Conservation (phyloP, 73 alveolate species). For the Paramecium caudatum region DNA sequence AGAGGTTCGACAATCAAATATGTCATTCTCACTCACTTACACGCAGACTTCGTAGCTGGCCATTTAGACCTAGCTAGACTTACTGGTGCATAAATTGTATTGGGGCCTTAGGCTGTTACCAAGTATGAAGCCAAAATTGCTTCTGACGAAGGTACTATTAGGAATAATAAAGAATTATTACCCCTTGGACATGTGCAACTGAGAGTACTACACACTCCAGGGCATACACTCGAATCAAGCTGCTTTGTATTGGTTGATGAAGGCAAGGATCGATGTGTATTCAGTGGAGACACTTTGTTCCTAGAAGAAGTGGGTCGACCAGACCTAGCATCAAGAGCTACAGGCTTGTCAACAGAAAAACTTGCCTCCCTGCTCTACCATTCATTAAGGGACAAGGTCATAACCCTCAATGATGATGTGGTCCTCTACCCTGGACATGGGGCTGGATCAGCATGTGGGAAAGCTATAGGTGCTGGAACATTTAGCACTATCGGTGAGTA, state of each 20-base stretch:
- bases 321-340: constrained; percentile 81
- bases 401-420: constrained; percentile 82
- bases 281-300: constrained; percentile 90
- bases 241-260: constrained; percentile 77
- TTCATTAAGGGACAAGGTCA: constrained; percentile 77
- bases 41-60: constrained; percentile 80
- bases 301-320: constrained; percentile 89
- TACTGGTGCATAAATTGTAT: constrained; percentile 77
- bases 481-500: constrained; percentile 69
- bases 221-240: constrained; percentile 83
- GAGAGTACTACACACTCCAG: constrained; percentile 83
- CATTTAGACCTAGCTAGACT: constrained; percentile 66
- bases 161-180: background rate
- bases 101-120: constrained; percentile 72
- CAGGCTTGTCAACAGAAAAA: constrained; percentile 50
- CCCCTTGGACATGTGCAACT: constrained; percentile 35
- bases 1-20: constrained; percentile 69
- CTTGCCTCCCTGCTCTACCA: constrained; percentile 74
- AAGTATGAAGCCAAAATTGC: constrained; percentile 27
- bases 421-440: constrained; percentile 91
- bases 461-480: constrained; percentile 74
- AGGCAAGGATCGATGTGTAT: constrained; percentile 76
- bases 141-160: constrained; percentile 42
- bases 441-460: constrained; percentile 86
- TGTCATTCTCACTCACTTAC: constrained; percentile 75